Conservation (phyloP, 176 grass and related monocot genomes). For the Thalia dealbata region DNA sequence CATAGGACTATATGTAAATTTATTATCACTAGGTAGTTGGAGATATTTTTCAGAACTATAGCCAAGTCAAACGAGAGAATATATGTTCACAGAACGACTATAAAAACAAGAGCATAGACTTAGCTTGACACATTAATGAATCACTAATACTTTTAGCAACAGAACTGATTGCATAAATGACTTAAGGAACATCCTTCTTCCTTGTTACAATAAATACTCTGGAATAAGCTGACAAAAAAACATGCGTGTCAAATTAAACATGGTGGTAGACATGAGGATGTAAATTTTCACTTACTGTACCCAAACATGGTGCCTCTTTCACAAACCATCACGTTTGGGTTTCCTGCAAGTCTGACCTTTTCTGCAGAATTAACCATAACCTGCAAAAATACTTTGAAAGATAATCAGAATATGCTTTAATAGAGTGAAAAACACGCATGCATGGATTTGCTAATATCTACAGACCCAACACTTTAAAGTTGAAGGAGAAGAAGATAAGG, state of each 20-base stretch:
- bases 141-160: not conserved
- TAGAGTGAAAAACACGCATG: not conserved
- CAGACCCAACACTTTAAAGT: not conserved
- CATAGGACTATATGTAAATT: not conserved
- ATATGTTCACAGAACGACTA: not conserved
- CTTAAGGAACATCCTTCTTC: not conserved
- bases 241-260: not conserved
- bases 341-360: slow-evolving; percentile 92
- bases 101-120: not conserved
- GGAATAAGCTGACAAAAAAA: not conserved
- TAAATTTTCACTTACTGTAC: slow-evolving; percentile 53
- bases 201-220: not conserved
- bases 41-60: not conserved
- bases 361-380: slow-evolving; percentile 73
- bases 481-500: not conserved
- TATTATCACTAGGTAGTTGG: not conserved
- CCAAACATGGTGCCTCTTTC: slow-evolving; percentile 98
- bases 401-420: not conserved
- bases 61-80: not conserved
- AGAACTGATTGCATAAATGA: not conserved
- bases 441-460: not conserved
- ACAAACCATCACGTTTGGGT: slow-evolving; percentile 94
- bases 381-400: slow-evolving; percentile 24
- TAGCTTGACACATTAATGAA: not conserved
- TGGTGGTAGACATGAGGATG: not conserved